These are phyloP conservation scores for Triticum aestivum DNA, from an alignment of 176 grass and related monocot genomes.

Conservation along the genomic window DNA sequence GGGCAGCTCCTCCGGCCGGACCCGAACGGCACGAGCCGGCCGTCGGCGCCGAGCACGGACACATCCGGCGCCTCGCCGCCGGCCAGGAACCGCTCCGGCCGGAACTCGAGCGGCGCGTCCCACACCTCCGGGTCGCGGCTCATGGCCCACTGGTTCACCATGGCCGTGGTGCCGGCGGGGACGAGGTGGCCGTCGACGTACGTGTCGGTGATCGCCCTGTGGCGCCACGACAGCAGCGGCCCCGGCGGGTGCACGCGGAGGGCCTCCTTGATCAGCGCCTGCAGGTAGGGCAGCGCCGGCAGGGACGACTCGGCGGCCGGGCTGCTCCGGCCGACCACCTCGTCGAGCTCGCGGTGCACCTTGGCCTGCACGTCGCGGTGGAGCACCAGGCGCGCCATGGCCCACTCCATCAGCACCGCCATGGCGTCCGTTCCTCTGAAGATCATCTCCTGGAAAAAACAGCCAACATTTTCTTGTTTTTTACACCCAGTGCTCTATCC, in stretches of 20 bases:
- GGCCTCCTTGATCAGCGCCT: conserved; percentile 70
- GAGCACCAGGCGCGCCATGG: conserved; percentile 61
- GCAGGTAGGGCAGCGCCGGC: conserved; percentile 61
- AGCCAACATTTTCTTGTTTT: background rate
- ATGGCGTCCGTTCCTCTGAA: conserved; percentile 89
- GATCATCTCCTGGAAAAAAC: conserved; percentile 71
- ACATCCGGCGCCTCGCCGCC: conserved; percentile 42
- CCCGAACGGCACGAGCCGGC: conserved; percentile 78
- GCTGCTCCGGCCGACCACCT: conserved; percentile 41
- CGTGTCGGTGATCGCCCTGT: conserved; percentile 58
- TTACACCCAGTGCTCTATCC: conserved; percentile 6
- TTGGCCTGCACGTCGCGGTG: conserved; percentile 69
- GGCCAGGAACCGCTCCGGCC: conserved; percentile 56
- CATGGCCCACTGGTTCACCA: conserved; percentile 96
- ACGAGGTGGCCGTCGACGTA: conserved; percentile 61
- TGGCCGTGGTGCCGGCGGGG: conserved; percentile 67
- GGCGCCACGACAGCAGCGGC: conserved; percentile 68
- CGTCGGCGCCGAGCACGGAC: conserved; percentile 62
- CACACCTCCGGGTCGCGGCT: conserved; percentile 59
- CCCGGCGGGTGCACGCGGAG: conserved; percentile 85
- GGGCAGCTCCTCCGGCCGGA: conserved; percentile 81
- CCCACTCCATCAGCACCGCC: conserved; percentile 90
- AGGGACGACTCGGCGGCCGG: conserved; percentile 31
- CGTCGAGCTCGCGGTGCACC: conserved; percentile 55
- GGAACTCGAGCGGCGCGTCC: conserved; percentile 61